Conservation (phyloP, 1,284 basidiomycete species). For the Lentinula novae-zelandiae region DNA sequence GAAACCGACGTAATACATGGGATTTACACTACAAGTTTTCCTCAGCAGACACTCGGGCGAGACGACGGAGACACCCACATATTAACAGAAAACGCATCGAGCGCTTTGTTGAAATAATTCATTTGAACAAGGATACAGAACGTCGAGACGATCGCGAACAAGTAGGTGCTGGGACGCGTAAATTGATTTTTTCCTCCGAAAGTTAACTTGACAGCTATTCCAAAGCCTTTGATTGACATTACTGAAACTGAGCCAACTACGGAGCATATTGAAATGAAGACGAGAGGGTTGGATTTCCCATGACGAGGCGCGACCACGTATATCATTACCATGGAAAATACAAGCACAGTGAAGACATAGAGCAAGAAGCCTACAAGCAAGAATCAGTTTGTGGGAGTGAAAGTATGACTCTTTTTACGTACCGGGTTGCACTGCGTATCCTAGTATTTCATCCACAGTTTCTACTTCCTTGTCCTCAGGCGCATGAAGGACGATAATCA, state of each 20-base stretch:
- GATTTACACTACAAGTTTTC: constrained; percentile 73
- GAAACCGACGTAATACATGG: constrained; percentile 98
- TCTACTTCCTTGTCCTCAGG: constrained; percentile 93
- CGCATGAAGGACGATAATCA: constrained; percentile 96
- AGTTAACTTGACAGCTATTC: constrained; percentile 89
- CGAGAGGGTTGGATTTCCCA: constrained; percentile 84
- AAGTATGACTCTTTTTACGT: constrained; percentile 20
- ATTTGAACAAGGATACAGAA: constrained; percentile 93
- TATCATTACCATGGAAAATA: constrained; percentile 86
- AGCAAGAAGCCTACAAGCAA: constrained; percentile 70
- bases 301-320: constrained; percentile 84
- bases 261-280: constrained; percentile 94
- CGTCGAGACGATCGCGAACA: constrained; percentile 84
- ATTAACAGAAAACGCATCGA: constrained; percentile 97
- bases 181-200: constrained; percentile 96
- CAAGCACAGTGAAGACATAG: constrained; percentile 84
- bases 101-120: constrained; percentile 99
- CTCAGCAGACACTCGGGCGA: background rate
- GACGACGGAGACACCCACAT: constrained; percentile 59
- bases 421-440: constrained; percentile 90
- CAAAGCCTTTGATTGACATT: constrained; percentile 88
- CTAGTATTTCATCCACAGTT: constrained; percentile 92
- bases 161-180: constrained; percentile 90
- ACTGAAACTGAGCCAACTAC: constrained; percentile 76
- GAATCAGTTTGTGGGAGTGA: background rate